Conservation (phyloP, 371 early-diverging fungal genomes). For the Apophysomyces variabilis region DNA sequence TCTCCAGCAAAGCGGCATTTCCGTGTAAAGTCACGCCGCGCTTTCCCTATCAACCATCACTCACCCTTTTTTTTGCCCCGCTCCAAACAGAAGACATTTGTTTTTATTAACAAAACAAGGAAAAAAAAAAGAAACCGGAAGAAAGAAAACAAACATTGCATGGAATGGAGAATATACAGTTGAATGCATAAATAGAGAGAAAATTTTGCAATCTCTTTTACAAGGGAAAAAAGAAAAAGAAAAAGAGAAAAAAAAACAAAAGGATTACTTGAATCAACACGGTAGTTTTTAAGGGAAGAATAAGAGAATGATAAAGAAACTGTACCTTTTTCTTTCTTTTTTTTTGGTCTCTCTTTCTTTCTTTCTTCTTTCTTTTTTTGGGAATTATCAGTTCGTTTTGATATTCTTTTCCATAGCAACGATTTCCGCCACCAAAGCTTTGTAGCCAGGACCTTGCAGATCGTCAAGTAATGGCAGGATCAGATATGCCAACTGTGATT, state of each 20-base stretch:
- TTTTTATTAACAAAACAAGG: neutral
- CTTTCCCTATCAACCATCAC: too few relatives aligned
- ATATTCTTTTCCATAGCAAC: neutral
- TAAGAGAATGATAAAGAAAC: neutral
- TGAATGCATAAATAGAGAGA: conserved; percentile 3
- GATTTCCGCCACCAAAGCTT: conserved; percentile 24
- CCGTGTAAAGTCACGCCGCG: too few relatives aligned
- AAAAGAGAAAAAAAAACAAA: too few relatives aligned
- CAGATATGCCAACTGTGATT: conserved; percentile 11
- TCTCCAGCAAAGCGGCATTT: too few relatives aligned
- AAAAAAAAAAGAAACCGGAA: neutral
- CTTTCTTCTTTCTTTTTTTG: neutral
- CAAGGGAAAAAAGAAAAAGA: too few relatives aligned
- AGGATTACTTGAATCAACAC: too few relatives aligned
- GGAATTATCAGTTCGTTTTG: neutral
- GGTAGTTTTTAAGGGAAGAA: neutral
- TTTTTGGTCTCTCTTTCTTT: neutral
- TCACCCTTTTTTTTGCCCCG: too few relatives aligned
- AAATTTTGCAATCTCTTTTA: too few relatives aligned
- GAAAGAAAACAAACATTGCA: neutral
- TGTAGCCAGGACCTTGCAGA: conserved; percentile 18
- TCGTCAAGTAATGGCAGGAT: conserved; percentile 15
- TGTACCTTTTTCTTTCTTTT: neutral
- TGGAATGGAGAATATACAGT: neutral
- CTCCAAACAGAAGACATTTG: neutral